phyloP scores from a whole-genome alignment of 1,284 basidiomycete species.

The Trametes hirsuta region DNA sequence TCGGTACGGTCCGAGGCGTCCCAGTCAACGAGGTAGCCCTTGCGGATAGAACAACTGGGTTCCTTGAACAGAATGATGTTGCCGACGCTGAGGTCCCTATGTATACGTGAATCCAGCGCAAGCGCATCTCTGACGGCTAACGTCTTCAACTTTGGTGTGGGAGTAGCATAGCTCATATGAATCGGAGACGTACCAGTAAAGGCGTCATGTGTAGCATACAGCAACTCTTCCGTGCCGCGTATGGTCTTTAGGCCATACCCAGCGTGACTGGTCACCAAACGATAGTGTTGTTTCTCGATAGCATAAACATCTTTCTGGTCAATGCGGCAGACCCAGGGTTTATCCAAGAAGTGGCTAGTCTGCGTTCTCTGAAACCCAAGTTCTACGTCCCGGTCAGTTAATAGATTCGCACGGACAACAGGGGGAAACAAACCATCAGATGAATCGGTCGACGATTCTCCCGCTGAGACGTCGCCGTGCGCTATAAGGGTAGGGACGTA shows the following conservation, averaged over 20 bases:
- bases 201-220: slow-evolving; percentile 1
- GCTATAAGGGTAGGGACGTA: background rate
- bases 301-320: background rate
- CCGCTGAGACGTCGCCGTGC: background rate
- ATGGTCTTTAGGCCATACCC: background rate
- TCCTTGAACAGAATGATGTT: background rate
- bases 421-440: background rate
- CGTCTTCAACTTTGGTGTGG: background rate
- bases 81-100: slow-evolving; percentile 4
- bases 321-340: background rate
- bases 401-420: background rate
- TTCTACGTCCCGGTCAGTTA: background rate
- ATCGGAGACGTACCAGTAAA: background rate
- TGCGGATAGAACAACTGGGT: background rate
- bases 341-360: background rate
- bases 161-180: background rate
- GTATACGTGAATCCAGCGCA: background rate
- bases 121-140: slow-evolving; percentile 4
- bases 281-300: background rate
- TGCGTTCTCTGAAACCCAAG: background rate
- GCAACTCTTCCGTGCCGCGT: slow-evolving; percentile 1
- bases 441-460: too few species aligned
- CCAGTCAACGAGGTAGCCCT: slow-evolving; percentile 7
- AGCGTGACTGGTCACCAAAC: background rate
- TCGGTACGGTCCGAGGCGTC: background rate